Evolutionary conservation across 148 eudicot genomes (phyloP).

Genomic region (Rhododendron kiyosumense): DNA sequence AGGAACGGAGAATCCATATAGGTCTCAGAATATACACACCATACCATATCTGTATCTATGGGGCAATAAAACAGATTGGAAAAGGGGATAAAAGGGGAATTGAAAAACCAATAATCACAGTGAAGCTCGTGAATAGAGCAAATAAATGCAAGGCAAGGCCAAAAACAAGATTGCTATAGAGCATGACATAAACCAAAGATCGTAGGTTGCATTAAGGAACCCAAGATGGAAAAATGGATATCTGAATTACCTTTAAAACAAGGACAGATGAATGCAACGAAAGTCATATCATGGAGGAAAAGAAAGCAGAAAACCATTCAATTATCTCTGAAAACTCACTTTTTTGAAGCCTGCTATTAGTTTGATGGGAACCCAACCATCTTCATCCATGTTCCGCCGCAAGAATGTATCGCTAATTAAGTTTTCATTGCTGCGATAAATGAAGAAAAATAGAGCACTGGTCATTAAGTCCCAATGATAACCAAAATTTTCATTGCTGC

Average conservation of each 20-base stretch:
- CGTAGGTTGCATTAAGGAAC: background rate
- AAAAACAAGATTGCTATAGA: background rate
- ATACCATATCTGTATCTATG: background rate
- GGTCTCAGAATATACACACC: background rate
- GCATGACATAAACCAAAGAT: background rate
- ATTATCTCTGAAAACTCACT: conserved; percentile 36
- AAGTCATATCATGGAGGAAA: background rate
- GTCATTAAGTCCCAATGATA: background rate
- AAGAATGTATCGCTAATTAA: conserved; percentile 66
- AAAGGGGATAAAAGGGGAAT: background rate
- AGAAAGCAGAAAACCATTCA: background rate
- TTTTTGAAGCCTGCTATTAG: conserved; percentile 68
- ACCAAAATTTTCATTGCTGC: conserved; percentile 62
- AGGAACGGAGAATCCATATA: background rate
- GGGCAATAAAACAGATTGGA: background rate
- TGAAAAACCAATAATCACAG: background rate
- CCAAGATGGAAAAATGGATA: background rate
- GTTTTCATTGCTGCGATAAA: conserved; percentile 65
- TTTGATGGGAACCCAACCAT: conserved; percentile 82
- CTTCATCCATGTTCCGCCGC: conserved; percentile 71
- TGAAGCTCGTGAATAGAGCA: background rate
- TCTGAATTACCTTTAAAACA: background rate
- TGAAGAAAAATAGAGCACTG: background rate
- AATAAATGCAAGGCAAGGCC: background rate
- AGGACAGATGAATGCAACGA: background rate